Evolutionary conservation across 345 rosid genomes (phyloP).

Genomic region (Iberis pinnata): DNA sequence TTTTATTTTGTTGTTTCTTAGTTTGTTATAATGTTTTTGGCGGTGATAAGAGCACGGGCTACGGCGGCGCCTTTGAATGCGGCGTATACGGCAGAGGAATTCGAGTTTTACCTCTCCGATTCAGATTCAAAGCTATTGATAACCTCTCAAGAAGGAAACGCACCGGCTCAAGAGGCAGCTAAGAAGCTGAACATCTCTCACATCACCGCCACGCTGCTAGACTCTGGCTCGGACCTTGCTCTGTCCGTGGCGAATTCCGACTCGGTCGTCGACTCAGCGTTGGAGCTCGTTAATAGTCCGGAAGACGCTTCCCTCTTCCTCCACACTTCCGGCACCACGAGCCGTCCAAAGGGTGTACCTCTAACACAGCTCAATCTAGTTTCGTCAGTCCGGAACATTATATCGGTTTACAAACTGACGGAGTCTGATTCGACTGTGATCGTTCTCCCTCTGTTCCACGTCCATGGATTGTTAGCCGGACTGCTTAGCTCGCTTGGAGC

Average conservation of each 20-base stretch:
- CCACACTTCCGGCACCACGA: constrained; percentile 72
- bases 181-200: constrained; percentile 48
- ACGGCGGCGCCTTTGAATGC: constrained; percentile 65
- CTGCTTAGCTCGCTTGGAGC: constrained; percentile 62
- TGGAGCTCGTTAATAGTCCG: constrained; percentile 39
- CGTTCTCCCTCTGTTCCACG: constrained; percentile 79
- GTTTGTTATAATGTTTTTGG: constrained; percentile 54
- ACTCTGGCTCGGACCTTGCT: constrained; percentile 29
- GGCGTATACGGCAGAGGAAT: constrained; percentile 64
- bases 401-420: constrained; percentile 56
- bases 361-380: constrained; percentile 56
- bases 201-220: constrained; percentile 33
- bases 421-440: constrained; percentile 77
- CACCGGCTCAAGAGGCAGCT: constrained; percentile 54
- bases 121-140: constrained; percentile 57
- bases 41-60: constrained; percentile 45
- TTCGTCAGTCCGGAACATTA: constrained; percentile 48
- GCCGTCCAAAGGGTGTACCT: constrained; percentile 77
- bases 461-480: constrained; percentile 76
- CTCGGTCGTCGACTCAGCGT: constrained; percentile 14
- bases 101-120: constrained; percentile 66
- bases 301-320: constrained; percentile 61
- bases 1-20: constrained; percentile 19
- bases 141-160: constrained; percentile 41
- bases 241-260: constrained; percentile 28